Evolutionary conservation across 345 rosid genomes (phyloP).

Genomic region (Corchorus olitorius): DNA sequence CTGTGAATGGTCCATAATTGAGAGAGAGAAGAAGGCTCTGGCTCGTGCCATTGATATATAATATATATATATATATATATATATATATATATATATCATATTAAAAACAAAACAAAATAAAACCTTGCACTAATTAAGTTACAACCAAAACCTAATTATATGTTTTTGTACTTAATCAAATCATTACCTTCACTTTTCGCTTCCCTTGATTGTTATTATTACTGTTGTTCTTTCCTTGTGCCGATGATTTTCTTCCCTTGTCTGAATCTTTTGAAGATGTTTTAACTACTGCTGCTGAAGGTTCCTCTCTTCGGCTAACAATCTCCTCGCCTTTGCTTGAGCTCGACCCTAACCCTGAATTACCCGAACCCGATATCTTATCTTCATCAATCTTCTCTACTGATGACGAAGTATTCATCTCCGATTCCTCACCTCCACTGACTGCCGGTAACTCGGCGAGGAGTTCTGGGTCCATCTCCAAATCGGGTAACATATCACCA

Average conservation of each 20-base stretch:
- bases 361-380: slow-evolving; percentile 30
- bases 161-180: not conserved
- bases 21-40: not conserved
- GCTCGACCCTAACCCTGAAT: slow-evolving; percentile 17
- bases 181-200: slow-evolving; percentile 58
- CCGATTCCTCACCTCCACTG: slow-evolving; percentile 60
- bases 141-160: slow-evolving; percentile 4
- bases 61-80: no score
- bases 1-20: slow-evolving; percentile 16
- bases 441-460: slow-evolving; percentile 56
- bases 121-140: not conserved
- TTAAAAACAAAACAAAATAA: not conserved
- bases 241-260: slow-evolving; percentile 53
- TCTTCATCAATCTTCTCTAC: slow-evolving; percentile 37
- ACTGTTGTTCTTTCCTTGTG: slow-evolving; percentile 28
- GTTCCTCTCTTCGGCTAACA: slow-evolving; percentile 42
- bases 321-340: slow-evolving; percentile 44
- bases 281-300: slow-evolving; percentile 33
- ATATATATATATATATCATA: no score
- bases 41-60: not conserved
- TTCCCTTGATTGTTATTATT: slow-evolving; percentile 46
- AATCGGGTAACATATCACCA: slow-evolving; percentile 59
- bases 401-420: slow-evolving; percentile 42
- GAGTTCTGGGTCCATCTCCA: slow-evolving; percentile 75
- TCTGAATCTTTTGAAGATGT: slow-evolving; percentile 40